Evolutionary conservation across 768 basidiomycete genomes (phyloP), one percentile per base, ranked within the genome.

Genomic region (Leucocoprinus birnbaumii): DNA sequence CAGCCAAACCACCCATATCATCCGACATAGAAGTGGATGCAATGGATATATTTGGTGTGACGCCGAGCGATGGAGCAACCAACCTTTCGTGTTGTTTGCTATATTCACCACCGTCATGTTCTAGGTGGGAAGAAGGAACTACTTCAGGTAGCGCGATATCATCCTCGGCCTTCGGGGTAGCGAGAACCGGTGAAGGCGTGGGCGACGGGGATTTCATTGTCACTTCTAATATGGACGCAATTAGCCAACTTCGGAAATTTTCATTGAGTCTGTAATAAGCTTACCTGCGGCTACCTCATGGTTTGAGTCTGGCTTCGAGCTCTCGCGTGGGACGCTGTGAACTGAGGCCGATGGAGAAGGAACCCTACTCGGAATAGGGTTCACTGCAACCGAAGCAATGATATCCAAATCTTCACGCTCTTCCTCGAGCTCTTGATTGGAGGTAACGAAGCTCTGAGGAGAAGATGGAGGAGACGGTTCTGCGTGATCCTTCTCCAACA

Each of bases 381-480:
- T 10, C 25, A 50, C 49, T 14, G 3, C 11, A 34, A 7, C 37
- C 26, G 31, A 18, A 8, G 22, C 2, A 5, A 24, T 18, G 18
- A 19, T 19, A 9, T 40, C 24, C n/a, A 16, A 18, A 2, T 2
- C 16, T 40, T 47, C 26, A 16, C 9, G 21, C 50, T 57, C 50
- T 22, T 35, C 45, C 22, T 14, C 21, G 22, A 61, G 61, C 42
- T 67, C 65, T 52, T 66, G 68, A 14, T 65, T 64, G 2, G 69
- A 69, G 16, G 67, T 69, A 4, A 61, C 59, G 48, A 51, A 69
- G 45, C 66, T 66, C 48, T 61, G 58, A 10, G 59, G 59, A 16
- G 66, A 65, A 8, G 63, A 63, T 6, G 64, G 51, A 21, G 63
- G 54, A 4, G 61, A 55, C 6, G 51, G 48, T 37, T 43, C 24